Percentiles rank a stretch among this genome's conserved stretches.
Evolutionary conservation across 2,329 filamentous ascomycete genomes (phyloP).

Genomic region (Aspergillus piperis): DNA sequence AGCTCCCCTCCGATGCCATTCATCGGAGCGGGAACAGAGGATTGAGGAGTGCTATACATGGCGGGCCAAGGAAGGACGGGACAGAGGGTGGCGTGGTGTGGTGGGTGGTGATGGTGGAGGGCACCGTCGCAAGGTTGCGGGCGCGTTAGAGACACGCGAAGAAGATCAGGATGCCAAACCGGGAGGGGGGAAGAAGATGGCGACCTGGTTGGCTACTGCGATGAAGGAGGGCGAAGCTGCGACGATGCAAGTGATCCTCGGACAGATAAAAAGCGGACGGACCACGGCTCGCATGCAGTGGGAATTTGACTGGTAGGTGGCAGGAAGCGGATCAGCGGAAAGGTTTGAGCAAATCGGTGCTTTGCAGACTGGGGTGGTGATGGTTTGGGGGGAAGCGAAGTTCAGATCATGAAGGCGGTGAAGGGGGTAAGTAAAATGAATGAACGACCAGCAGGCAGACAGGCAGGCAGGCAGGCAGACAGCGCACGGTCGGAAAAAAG

Average conservation of each 20-base stretch:
- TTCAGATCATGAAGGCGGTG: background rate
- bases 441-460: background rate
- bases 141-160: constrained; percentile 36
- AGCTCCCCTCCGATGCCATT: constrained; percentile 59
- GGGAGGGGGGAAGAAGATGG: constrained; percentile 16
- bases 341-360: constrained; percentile 30
- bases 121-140: constrained; percentile 34
- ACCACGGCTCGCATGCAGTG: constrained; percentile 34
- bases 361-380: constrained; percentile 25
- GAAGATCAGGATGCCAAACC: constrained; percentile 19
- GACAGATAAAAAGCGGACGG: constrained; percentile 25
- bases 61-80: constrained; percentile 34
- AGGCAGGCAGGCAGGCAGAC: constrained; percentile 1
- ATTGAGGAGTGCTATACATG: constrained; percentile 52
- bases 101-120: constrained; percentile 23
- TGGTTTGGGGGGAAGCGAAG: constrained; percentile 16
- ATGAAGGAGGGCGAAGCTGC: constrained; percentile 21
- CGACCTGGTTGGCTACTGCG: constrained; percentile 21
- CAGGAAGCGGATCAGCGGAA: constrained; percentile 33
- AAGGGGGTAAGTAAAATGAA: constrained; percentile 19
- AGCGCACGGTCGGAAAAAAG: background rate
- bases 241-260: constrained; percentile 24
- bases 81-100: background rate
- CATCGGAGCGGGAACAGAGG: constrained; percentile 64
- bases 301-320: constrained; percentile 32